Evolutionary conservation across 129 eudicot species (phyloP).

Genomic region (Centrapalus pauciflorus): DNA sequence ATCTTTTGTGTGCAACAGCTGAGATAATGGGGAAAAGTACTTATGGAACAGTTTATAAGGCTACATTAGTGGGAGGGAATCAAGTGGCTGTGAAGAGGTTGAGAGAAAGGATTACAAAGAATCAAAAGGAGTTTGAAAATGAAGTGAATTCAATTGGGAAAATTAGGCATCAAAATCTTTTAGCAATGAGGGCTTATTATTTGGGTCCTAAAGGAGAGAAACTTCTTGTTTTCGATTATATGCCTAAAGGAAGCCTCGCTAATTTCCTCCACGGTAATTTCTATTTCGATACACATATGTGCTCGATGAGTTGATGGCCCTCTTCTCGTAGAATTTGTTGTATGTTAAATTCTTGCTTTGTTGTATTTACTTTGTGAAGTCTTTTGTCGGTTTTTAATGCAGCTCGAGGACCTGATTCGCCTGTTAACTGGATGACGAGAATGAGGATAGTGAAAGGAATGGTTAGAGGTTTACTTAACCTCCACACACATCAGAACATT

Average conservation of each 20-base stretch:
- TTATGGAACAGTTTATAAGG: constrained; percentile 86
- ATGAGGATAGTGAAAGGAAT: constrained; percentile 75
- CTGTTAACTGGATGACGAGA: constrained; percentile 59
- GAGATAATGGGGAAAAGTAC: constrained; percentile 93
- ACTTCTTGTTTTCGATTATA: constrained; percentile 82
- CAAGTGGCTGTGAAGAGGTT: constrained; percentile 89
- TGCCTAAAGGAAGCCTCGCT: constrained; percentile 79
- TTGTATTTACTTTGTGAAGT: not conserved
- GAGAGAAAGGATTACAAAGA: constrained; percentile 76
- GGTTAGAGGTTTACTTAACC: constrained; percentile 60
- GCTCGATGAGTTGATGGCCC: not conserved
- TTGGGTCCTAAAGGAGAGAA: constrained; percentile 92
- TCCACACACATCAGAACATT: constrained; percentile 54
- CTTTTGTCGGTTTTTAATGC: constrained; percentile 26
- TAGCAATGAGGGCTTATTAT: constrained; percentile 75
- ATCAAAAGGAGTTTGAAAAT: constrained; percentile 62
- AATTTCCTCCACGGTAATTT: constrained; percentile 67
- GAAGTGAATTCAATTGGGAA: constrained; percentile 71
- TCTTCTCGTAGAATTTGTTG: no score
- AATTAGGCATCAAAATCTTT: constrained; percentile 69
- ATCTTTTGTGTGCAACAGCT: constrained; percentile 86
- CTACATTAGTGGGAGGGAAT: constrained; percentile 68
- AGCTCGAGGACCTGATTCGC: constrained; percentile 74
- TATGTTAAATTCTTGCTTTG: not conserved
- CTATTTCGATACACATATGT: not conserved